Evolutionary conservation across 177 flowering plant species (phyloP).

Genomic region (Vitis hybrid): DNA sequence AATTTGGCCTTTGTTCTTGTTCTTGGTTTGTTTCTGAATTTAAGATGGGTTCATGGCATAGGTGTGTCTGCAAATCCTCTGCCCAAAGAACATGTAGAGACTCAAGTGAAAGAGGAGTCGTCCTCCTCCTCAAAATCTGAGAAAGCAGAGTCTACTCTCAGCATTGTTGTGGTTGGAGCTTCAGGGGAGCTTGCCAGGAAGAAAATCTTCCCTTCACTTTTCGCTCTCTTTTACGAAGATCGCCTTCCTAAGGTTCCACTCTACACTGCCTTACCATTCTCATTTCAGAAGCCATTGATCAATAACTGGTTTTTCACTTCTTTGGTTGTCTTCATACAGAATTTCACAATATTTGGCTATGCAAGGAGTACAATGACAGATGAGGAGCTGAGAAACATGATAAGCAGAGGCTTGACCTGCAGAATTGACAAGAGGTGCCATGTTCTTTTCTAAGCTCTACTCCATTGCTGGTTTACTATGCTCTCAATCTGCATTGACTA

Average conservation of each 20-base stretch:
- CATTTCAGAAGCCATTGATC: background rate
- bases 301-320: background rate
- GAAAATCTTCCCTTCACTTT: conserved; percentile 25
- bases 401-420: conserved; percentile 9
- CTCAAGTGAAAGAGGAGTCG: conserved; percentile 5
- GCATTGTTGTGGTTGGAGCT: conserved; percentile 24
- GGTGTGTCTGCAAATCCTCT: conserved; percentile 4
- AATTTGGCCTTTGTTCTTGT: no score
- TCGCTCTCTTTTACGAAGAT: conserved; percentile 23
- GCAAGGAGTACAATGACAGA: conserved; percentile 5
- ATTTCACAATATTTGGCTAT: conserved; percentile 13
- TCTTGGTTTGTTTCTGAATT: background rate
- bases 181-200: conserved; percentile 30
- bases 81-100: conserved; percentile 4
- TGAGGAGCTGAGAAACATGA: conserved; percentile 10
- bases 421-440: conserved; percentile 14
- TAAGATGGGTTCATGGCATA: background rate
- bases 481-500: background rate
- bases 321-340: background rate
- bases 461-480: background rate
- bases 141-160: conserved; percentile 15
- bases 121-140: conserved; percentile 2
- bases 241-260: conserved; percentile 19
- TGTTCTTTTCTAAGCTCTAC: background rate
- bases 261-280: no score